Base-by-base conservation (phyloP, 345 rosid species). In the Brassica cretica region DNA sequence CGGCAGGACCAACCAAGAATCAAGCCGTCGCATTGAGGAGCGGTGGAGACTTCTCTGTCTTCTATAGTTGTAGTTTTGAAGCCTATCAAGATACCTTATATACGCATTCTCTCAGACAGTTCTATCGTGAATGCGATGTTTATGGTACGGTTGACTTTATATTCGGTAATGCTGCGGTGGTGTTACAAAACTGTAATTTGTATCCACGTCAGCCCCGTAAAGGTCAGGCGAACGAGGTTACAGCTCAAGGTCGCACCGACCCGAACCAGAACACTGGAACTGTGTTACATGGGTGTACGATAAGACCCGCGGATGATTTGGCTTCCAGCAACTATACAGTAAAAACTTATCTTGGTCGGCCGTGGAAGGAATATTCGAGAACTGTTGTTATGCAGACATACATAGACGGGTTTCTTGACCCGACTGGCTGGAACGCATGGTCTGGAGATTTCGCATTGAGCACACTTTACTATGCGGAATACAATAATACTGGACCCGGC, bases 91-190 rank as follows among this genome's bases (percentile, higher is more conserved):
- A 95, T 66, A 91, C 99, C 0, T 76, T 95, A 60, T 91, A 93
- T 75, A 74, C 93, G 0, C 94, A 91, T 82, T 91, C 99, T 12
- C 78, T 90, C 0, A 77, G 98, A 74, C 98, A 93, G 58, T 93
- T 91, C 81, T 95, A 95, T 33, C 85, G 98, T 1, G 97, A 90
- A 66, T 95, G 99, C 12, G 94, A 95, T 53, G 79, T 95, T 7
- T 95, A 91, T 8, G 99, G 99, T 1, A 95, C 99, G 0, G 97
- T 93, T 4, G 99, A 95, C 44, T 95, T 89, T 75, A 95, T 95
- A 70, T 95, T 95, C 16, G 99, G 99, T 12, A 95, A 95, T 16
- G 99, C 97, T 0, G 98, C 97, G 0, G 97, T 83, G 4, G 92
- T 95, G 15, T 73, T 93, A 70, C 98, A 93, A 33, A 87, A 84